These are phyloP conservation scores for Ganoderma meredithae DNA, from an alignment of 1,284 basidiomycete genomes.

Conservation along the genomic window DNA sequence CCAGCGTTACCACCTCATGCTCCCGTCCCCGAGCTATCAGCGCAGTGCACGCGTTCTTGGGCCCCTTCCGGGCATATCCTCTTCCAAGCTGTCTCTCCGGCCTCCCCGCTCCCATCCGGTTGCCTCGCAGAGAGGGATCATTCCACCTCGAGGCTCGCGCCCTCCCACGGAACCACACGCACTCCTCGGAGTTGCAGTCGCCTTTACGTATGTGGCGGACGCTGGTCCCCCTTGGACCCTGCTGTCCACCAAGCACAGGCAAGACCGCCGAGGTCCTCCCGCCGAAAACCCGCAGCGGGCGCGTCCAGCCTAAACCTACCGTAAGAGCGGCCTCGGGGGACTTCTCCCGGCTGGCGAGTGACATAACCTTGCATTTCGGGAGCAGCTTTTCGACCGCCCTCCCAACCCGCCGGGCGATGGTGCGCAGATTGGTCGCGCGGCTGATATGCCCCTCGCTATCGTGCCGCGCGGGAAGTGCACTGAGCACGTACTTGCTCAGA, in stretches of 20 bases:
- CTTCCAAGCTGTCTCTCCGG: constrained; percentile 5
- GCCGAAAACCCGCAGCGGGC: constrained; percentile 24
- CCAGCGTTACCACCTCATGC: neutral
- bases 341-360: neutral
- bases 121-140: constrained; percentile 1
- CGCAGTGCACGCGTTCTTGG: neutral
- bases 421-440: neutral
- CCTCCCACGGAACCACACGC: constrained; percentile 9
- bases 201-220: neutral
- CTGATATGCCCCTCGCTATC: neutral
- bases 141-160: constrained; percentile 19
- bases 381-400: neutral
- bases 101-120: constrained; percentile 5
- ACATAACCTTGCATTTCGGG: neutral
- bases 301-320: constrained; percentile 15
- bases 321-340: neutral
- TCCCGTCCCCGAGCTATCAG: constrained; percentile 7
- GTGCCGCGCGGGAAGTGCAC: neutral
- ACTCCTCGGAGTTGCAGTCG: constrained; percentile 2
- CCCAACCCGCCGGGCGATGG: neutral
- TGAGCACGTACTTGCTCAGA: neutral
- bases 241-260: constrained; percentile 6
- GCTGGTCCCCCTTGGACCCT: constrained; percentile 3
- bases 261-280: constrained; percentile 24
- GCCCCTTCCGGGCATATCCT: constrained; percentile 8